phyloP scores from a whole-genome alignment of 805 yeast genomes.

The Candida coquimbonensis region DNA sequence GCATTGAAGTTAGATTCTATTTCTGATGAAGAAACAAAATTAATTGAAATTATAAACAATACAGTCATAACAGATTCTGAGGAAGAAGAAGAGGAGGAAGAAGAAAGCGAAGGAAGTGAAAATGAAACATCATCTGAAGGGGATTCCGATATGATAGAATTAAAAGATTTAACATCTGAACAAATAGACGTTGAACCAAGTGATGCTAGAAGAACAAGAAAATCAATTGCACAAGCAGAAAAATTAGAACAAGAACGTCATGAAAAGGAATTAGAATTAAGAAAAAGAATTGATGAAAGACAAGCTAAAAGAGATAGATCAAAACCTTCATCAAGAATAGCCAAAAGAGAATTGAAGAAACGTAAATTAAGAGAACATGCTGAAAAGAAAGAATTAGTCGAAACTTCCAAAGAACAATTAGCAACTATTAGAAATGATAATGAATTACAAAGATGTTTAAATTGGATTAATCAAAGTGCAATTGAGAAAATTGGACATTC shows the following conservation, averaged over 20 bases:
- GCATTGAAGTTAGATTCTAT: conserved; percentile 40
- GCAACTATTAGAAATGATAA: conserved; percentile 30
- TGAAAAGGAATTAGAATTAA: conserved; percentile 6
- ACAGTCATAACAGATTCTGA: conserved; percentile 29
- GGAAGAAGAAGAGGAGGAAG: not conserved
- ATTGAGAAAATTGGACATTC: conserved; percentile 42
- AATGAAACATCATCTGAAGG: conserved; percentile 14
- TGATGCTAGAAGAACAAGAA: conserved; percentile 22
- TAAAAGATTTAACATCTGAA: conserved; percentile 9
- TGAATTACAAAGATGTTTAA: conserved; percentile 39
- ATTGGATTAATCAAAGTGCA: conserved; percentile 60
- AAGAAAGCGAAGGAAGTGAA: conserved; percentile 16
- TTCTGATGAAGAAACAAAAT: conserved; percentile 35
- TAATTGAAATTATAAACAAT: conserved; percentile 34
- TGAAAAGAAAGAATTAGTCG: conserved; percentile 23
- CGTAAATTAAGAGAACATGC: conserved; percentile 27
- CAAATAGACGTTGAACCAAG: not conserved
- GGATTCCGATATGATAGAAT: conserved; percentile 7
- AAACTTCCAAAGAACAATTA: conserved; percentile 24
- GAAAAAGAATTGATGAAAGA: conserved; percentile 11
- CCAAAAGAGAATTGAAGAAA: conserved; percentile 28
- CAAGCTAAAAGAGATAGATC: conserved; percentile 19
- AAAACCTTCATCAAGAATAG: conserved; percentile 30
- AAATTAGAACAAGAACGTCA: conserved; percentile 15
- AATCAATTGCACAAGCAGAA: conserved; percentile 19